A percentile compares a stretch with the other conserved stretches of the same genome.
Conservation (phyloP, 1,139 yeast genomes). For the Lodderomyces pseudojiufengensis region DNA sequence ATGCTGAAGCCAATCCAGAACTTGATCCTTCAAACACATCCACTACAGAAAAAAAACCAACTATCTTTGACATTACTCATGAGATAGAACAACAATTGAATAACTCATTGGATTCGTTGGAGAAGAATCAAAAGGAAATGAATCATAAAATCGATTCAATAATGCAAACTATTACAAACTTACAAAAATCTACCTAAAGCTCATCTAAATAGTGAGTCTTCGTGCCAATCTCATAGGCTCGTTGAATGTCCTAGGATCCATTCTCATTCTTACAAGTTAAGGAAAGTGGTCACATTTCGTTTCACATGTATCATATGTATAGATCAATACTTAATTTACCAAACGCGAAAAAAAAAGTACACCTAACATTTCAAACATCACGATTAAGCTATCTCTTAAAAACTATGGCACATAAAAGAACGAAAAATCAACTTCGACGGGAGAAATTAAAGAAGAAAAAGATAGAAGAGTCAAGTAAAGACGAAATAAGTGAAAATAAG, state of each 20-base stretch:
- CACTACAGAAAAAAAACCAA: constrained; percentile 19
- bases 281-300: too few relatives aligned
- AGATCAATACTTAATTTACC: too few relatives aligned
- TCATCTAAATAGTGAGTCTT: too few relatives aligned
- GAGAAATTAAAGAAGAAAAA: constrained; percentile 55
- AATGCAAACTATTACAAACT: constrained; percentile 16
- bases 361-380: too few relatives aligned
- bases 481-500: not conserved
- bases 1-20: not conserved
- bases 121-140: constrained; percentile 29
- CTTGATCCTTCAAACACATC: not conserved
- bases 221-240: too few relatives aligned
- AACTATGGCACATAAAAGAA: constrained; percentile 29
- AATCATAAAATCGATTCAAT: constrained; percentile 26
- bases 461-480: constrained; percentile 11
- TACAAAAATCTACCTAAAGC: not conserved
- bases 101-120: constrained; percentile 25
- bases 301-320: too few relatives aligned
- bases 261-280: too few relatives aligned
- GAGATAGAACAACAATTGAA: constrained; percentile 43
- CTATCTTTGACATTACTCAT: constrained; percentile 52
- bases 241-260: too few relatives aligned
- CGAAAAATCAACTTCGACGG: constrained; percentile 63
- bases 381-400: too few relatives aligned
- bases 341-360: too few relatives aligned